A percentile compares a stretch with the other conserved stretches of the same genome.
phyloP scores from a whole-genome alignment of 257 asterid genomes.

The Ajuga chamaepitys region DNA sequence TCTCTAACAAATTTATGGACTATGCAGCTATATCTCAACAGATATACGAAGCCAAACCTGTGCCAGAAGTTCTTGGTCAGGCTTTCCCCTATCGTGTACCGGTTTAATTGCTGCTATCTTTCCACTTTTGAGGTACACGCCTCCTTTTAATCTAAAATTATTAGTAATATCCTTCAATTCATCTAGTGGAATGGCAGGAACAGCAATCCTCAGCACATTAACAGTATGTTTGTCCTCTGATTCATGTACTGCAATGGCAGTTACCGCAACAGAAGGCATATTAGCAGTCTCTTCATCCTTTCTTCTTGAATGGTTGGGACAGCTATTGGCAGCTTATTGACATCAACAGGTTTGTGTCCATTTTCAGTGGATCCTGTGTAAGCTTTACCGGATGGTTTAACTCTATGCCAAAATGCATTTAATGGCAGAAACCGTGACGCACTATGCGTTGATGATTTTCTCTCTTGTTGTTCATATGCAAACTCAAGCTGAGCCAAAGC shows the following conservation, averaged over 20 bases:
- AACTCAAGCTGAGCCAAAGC: too few species aligned
- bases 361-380: too few species aligned
- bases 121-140: slow-evolving; percentile 18
- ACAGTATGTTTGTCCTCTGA: background rate
- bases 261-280: background rate
- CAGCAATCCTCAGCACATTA: slow-evolving; percentile 1
- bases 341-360: too few species aligned
- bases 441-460: too few species aligned
- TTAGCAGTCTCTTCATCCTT: too few species aligned
- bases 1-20: background rate
- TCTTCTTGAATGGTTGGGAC: too few species aligned
- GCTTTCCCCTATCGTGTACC: slow-evolving; percentile 14
- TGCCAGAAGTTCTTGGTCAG: slow-evolving; percentile 20
- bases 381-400: too few species aligned
- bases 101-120: slow-evolving; percentile 18
- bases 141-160: slow-evolving; percentile 5
- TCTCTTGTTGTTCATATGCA: too few species aligned
- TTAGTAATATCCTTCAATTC: slow-evolving; percentile 7
- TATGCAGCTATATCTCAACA: background rate
- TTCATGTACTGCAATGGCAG: slow-evolving; percentile 6
- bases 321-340: too few species aligned
- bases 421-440: too few species aligned
- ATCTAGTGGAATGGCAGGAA: slow-evolving; percentile 3
- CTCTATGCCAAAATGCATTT: too few species aligned
- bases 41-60: slow-evolving; percentile 10